Base-by-base conservation (phyloP, 2,329 filamentous ascomycete species). In the Thermothelomyces thermophilus region DNA sequence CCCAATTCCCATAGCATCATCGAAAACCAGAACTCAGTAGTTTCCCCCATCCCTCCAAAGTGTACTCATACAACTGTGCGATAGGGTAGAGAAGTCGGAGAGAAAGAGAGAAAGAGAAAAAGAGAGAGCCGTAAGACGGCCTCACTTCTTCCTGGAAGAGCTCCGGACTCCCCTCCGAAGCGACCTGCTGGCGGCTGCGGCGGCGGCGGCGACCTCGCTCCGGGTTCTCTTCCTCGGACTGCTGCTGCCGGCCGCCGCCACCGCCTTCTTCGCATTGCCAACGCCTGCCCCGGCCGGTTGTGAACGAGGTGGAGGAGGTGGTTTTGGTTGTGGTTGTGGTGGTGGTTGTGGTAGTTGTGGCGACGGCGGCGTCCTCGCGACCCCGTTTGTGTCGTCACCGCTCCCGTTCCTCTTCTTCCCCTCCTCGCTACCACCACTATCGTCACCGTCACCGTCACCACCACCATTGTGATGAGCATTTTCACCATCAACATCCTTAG, bases 101-200 rank as follows among this genome's bases (percentile, higher is more conserved):
- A 51, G 51, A 49, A 48, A 48, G 48, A 36, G 42, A 41, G 48
- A 41, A 37, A 53, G 36, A n/a, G 41, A 51, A 51, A 49, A 48
- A 48, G 48, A 36, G 42, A 41, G 20, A 47, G 49, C 13, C 31
- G 11, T 20, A 34, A 42, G n/a, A 30, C 16, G 24, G 33, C 33
- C 16, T 19, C 10, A 67, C 46, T 61, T 56, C 51, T 60, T 62
- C 54, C 66, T 57, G 5, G 64, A 57, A 26, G 63, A 65, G 22
- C 62, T 62, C 46, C 66, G 55, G 8, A 67, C 52, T 3, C 65
- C 64, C 51, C 65, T 67, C 40, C 64, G 59, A 22, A 60, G 14
- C 36, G 20, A 33, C 7, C 54, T 50, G 31, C 51, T 51, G 22
- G 48, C 48, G 13, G 53, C 46, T 10, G 51, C 43, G 2, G 35